Evolutionary conservation across 768 basidiomycete species (phyloP).

Genomic region (Filobasidium floriforme): DNA sequence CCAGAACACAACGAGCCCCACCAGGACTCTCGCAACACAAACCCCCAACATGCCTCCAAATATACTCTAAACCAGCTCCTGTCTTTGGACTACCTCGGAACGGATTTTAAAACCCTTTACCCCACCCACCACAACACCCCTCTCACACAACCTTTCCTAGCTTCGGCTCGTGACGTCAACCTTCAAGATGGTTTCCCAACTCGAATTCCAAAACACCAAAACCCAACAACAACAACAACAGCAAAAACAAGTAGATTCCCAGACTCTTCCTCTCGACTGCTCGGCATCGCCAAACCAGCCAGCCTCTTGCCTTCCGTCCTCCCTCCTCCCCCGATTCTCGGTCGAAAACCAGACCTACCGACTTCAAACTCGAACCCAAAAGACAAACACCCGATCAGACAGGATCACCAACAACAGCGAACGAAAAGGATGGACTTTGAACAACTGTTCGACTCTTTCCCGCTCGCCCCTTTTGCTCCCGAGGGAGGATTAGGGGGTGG

Average conservation of each 20-base stretch:
- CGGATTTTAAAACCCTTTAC: slow-evolving; percentile 2
- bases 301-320: neutral
- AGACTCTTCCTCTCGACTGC: neutral
- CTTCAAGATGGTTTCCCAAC: slow-evolving; percentile 9
- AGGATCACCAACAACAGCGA: neutral
- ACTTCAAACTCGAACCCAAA: neutral
- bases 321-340: slow-evolving; percentile 5
- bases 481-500: neutral
- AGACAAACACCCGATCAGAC: neutral
- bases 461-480: neutral
- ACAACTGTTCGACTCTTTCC: slow-evolving; percentile 3
- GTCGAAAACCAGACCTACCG: slow-evolving; percentile 1
- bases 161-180: neutral
- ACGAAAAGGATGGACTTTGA: slow-evolving; percentile 4
- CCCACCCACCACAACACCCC: neutral
- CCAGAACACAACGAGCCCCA: neutral
- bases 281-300: neutral
- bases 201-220: neutral
- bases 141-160: slow-evolving; percentile 3
- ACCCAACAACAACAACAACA: slow-evolving; percentile 6
- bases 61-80: slow-evolving; percentile 5
- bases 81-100: slow-evolving; percentile 7
- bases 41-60: neutral
- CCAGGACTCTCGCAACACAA: neutral
- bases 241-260: neutral